Conservation (phyloP, 2,329 filamentous ascomycete genomes). For the Xylariaceae sp. region DNA sequence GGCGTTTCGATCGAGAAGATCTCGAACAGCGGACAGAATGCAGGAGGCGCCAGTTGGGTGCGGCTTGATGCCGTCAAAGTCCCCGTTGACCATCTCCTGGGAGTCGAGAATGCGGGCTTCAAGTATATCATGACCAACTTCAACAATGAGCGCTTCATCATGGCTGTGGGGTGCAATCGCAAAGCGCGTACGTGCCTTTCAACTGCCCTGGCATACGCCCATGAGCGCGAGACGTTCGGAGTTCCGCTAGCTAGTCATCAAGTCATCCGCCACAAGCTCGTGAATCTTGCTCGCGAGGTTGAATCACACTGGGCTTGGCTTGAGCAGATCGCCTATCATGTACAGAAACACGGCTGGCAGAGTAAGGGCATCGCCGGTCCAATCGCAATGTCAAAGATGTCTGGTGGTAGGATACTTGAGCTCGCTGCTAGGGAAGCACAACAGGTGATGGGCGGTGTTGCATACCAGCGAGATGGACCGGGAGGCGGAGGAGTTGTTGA, state of each 20-base stretch:
- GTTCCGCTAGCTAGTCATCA: conserved; percentile 53
- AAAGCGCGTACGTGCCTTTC: conserved; percentile 53
- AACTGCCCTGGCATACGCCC: conserved; percentile 49
- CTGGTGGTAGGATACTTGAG: conserved; percentile 45
- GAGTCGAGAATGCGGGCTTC: conserved; percentile 51
- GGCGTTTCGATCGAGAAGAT: conserved; percentile 53
- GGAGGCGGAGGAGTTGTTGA: conserved; percentile 45
- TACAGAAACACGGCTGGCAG: conserved; percentile 33
- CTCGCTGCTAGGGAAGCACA: conserved; percentile 47
- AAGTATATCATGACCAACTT: conserved; percentile 41
- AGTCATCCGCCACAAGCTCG: conserved; percentile 55
- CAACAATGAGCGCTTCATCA: conserved; percentile 55
- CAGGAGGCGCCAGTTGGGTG: conserved; percentile 59
- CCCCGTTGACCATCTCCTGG: conserved; percentile 50
- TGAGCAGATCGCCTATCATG: conserved; percentile 55
- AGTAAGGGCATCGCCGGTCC: conserved; percentile 30
- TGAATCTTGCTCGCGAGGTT: conserved; percentile 53
- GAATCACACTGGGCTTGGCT: conserved; percentile 58
- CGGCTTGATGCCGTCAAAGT: conserved; percentile 53
- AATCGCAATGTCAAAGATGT: conserved; percentile 38
- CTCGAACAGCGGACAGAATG: conserved; percentile 61
- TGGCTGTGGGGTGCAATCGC: conserved; percentile 53
- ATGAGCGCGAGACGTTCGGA: conserved; percentile 53
- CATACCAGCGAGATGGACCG: conserved; percentile 43
- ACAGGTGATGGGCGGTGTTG: conserved; percentile 48